Base-by-base conservation (phyloP, 2,329 filamentous ascomycete genomes). In the Monilinia laxa region DNA sequence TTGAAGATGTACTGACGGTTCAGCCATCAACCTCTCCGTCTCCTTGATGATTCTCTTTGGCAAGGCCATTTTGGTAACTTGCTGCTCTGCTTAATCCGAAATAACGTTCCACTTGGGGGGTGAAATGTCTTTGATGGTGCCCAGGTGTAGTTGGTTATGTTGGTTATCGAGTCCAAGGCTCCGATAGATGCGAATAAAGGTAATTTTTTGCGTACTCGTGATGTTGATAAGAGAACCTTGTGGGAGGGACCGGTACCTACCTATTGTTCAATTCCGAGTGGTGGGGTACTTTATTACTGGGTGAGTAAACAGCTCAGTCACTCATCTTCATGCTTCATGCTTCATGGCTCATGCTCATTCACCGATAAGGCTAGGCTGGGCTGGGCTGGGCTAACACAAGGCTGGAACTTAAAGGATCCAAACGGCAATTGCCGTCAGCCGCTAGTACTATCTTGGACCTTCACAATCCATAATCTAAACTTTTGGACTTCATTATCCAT, bases 11-110 rank as follows among this genome's bases (percentile, higher is more conserved):
- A 77, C 91, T 80, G 85, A 97, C 92, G 95, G 95, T 81, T 99
- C 95, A 70, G 92, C 91, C 87, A 96, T 93, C 73, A 99, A 86
- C 76, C 95, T 89, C 82, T 99, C 94, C 25, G 95, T 99, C 86
- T 99, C 96, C 82, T 99, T 99, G 77, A 98, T 86, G 76, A 99
- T 99, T 77, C 95, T 86, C 84, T 99, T 99, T 42, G 95, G 94
- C 72, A 99, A 84, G 70, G 92, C 88, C 91, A 83, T 84, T 38
- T 63, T 71, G 63, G 35, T 40, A 47, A 40, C 12, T 58, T n/a
- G 51, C 52, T 53, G 55, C 42, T 18, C n/a, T 60, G 35, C 7
- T 52, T 49, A 38, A 25, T 47, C 52, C 31, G 9, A 47, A 7
- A 4, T 38, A 20, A 59, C 38, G 18, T 51, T 25, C 11, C 12